A percentile compares a stretch with the other conserved stretches of the same genome.
Conservation (phyloP, 164 flowering plant genomes). For the Annona squamosa region DNA sequence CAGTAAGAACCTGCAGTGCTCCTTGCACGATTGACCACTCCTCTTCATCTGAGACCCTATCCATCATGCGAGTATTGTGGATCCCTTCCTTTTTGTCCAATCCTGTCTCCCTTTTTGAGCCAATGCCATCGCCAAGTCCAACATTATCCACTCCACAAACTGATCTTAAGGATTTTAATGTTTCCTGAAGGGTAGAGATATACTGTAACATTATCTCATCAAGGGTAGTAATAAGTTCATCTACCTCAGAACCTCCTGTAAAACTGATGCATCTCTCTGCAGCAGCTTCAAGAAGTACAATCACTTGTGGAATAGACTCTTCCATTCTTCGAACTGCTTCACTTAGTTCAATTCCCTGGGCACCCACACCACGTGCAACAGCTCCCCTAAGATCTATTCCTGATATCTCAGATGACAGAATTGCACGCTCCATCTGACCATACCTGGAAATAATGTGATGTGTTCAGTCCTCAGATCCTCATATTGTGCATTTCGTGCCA, state of each 20-base stretch:
- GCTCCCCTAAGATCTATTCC: constrained; percentile 92
- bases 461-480: background rate
- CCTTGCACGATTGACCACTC: constrained; percentile 99
- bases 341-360: constrained; percentile 98
- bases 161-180: constrained; percentile 74
- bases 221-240: constrained; percentile 77
- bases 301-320: constrained; percentile 94
- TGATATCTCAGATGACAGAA: constrained; percentile 83
- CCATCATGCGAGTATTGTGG: constrained; percentile 49
- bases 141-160: constrained; percentile 76
- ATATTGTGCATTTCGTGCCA: background rate
- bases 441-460: constrained; percentile 40
- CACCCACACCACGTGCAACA: constrained; percentile 80
- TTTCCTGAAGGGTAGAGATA: constrained; percentile 76
- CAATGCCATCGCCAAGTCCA: constrained; percentile 27
- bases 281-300: constrained; percentile 89
- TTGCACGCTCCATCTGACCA: constrained; percentile 92
- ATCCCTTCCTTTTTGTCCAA: constrained; percentile 60
- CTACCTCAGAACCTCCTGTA: constrained; percentile 99
- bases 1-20: constrained; percentile 92
- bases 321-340: constrained; percentile 99
- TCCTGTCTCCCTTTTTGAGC: constrained; percentile 63
- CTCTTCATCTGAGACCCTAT: constrained; percentile 78
- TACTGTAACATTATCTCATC: constrained; percentile 92
- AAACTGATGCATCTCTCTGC: constrained; percentile 95